Conservation (phyloP, 2,329 filamentous ascomycete species). For the Penicillium hesseltinei region DNA sequence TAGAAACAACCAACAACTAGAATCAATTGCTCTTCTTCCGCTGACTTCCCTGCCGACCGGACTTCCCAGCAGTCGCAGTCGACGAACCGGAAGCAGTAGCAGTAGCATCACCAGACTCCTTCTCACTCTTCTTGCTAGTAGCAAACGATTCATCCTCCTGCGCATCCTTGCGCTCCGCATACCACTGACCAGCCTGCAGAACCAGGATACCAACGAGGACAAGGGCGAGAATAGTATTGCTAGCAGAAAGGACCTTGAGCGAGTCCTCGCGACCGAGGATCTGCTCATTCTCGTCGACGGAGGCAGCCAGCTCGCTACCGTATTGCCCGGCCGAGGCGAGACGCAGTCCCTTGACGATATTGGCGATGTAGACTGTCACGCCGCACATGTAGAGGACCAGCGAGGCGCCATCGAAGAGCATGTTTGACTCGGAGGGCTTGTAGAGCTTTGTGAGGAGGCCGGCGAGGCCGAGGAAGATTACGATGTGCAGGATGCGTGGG, state of each 20-base stretch:
- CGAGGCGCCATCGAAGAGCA: conserved; percentile 81
- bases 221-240: conserved; percentile 92
- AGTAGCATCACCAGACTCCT: conserved; percentile 1
- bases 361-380: conserved; percentile 88
- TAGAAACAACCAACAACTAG: background rate
- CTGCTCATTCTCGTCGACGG: conserved; percentile 58
- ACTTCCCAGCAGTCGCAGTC: conserved; percentile 11
- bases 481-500: conserved; percentile 88
- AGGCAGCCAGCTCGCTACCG: conserved; percentile 45
- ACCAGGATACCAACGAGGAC: conserved; percentile 89
- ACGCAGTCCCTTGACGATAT: conserved; percentile 91
- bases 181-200: conserved; percentile 96
- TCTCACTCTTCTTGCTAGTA: conserved; percentile 42
- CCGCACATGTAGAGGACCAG: conserved; percentile 77
- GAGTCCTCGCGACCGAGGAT: conserved; percentile 82
- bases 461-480: conserved; percentile 80
- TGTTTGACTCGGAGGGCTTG: conserved; percentile 87
- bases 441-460: conserved; percentile 95
- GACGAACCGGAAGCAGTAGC: conserved; percentile 12
- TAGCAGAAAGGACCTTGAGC: conserved; percentile 84
- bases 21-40: conserved; percentile 28
- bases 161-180: conserved; percentile 88
- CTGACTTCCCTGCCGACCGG: conserved; percentile 19
- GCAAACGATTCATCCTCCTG: conserved; percentile 68
- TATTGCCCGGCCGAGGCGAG: conserved; percentile 74